These are phyloP conservation scores for Aspergillus unguis DNA, from an alignment of 2,329 filamentous ascomycete species.

Conservation along the genomic window DNA sequence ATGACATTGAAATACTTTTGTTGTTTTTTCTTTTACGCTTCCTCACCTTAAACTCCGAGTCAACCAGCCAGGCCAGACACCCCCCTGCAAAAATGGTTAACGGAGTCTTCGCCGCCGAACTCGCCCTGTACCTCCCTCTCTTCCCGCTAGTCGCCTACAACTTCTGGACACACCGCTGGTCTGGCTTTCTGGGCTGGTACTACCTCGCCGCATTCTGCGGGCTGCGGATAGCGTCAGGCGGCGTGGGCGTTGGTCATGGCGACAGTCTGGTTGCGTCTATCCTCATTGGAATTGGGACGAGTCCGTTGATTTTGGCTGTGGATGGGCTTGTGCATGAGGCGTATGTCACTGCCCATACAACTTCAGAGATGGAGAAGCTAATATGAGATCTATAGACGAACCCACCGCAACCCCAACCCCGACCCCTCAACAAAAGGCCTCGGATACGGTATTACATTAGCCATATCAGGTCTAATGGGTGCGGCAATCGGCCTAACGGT, in stretches of 20 bases:
- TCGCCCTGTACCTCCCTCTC: constrained; percentile 33
- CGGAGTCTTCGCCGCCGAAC: constrained; percentile 8
- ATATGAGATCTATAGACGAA: constrained; percentile 13
- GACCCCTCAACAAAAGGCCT: background rate
- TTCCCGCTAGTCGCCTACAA: constrained; percentile 31
- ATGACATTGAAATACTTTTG: too few relatives aligned
- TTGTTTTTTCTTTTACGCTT: too few relatives aligned
- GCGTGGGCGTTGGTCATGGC: constrained; percentile 8
- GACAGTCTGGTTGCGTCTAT: constrained; percentile 29
- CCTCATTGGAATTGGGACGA: constrained; percentile 39
- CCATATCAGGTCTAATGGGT: background rate
- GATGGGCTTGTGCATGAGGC: constrained; percentile 38
- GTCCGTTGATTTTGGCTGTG: constrained; percentile 32
- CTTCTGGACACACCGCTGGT: constrained; percentile 32
- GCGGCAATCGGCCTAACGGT: constrained; percentile 9
- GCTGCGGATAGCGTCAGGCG: constrained; percentile 36
- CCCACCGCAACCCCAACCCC: constrained; percentile 16
- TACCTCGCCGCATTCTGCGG: constrained; percentile 40
- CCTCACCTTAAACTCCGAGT: background rate
- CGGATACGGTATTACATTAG: constrained; percentile 1
- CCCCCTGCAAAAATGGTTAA: constrained; percentile 2
- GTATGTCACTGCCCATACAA: constrained; percentile 19
- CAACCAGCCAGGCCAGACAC: background rate
- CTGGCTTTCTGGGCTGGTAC: constrained; percentile 40
- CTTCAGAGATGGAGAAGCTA: background rate